Conservation (phyloP, 192 early-diverging fungal genomes). For the Backusella liffmaniae region DNA sequence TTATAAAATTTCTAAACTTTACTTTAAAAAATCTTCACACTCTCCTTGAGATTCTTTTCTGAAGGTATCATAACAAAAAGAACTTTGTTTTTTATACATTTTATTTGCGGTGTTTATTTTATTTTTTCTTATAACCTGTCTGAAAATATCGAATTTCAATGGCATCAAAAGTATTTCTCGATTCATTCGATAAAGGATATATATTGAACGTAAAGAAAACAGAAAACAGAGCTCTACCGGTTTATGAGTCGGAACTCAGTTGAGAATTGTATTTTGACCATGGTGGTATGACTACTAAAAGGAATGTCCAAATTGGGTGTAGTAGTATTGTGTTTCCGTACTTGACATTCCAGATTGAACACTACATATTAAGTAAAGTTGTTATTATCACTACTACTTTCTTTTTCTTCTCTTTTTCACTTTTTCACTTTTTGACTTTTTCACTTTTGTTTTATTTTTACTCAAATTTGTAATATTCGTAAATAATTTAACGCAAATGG, state of each 20-base stretch:
- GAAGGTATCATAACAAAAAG: not conserved
- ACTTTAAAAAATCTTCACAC: not conserved
- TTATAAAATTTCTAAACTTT: not conserved
- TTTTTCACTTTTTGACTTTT: not conserved
- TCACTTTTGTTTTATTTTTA: not conserved
- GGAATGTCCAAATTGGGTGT: conserved; percentile 4
- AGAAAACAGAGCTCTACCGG: not conserved
- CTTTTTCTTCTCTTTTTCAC: not conserved
- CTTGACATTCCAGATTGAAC: not conserved
- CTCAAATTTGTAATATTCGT: not conserved
- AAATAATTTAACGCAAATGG: not conserved
- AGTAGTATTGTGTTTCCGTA: not conserved
- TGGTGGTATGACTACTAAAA: not conserved
- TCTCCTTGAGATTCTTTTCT: not conserved
- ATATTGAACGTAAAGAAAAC: not conserved
- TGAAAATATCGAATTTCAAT: not conserved
- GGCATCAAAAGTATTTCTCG: not conserved
- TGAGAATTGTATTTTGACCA: not conserved
- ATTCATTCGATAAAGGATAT: not conserved
- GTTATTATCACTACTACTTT: not conserved
- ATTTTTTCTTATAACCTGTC: no score
- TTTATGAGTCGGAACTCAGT: not conserved
- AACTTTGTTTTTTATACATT: not conserved
- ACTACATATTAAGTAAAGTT: not conserved
- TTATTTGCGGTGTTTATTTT: not conserved